Conservation (phyloP, 129 eudicot genomes). For the Arctium minus region DNA sequence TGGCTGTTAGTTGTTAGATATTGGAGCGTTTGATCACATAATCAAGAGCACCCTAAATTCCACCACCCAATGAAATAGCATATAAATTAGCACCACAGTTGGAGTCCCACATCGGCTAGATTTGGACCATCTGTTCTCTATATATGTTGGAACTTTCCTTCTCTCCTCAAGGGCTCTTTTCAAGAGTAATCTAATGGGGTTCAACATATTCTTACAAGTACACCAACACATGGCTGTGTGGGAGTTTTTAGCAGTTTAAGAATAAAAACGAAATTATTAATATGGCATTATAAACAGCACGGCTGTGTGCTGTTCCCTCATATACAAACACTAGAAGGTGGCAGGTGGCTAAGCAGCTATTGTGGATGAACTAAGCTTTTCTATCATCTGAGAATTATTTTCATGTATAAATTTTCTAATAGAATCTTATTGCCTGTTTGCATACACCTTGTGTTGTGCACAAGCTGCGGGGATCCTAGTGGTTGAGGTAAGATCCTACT, state of each 20-base stretch:
- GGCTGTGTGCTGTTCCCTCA: background rate
- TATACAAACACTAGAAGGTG: background rate
- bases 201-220: background rate
- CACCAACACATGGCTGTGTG: background rate
- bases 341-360: background rate
- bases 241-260: background rate
- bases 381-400: background rate
- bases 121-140: no score
- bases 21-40: background rate
- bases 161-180: no score
- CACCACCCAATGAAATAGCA: background rate
- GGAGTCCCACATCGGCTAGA: no score
- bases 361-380: background rate
- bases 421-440: background rate
- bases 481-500: background rate
- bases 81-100: background rate
- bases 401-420: background rate
- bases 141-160: no score
- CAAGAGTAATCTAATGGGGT: no score
- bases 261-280: background rate
- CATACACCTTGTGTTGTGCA: background rate
- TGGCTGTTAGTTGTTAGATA: background rate
- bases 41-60: slow-evolving; percentile 3
- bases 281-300: background rate
- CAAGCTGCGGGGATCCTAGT: background rate